Evolutionary conservation across 345 rosid genomes (phyloP).

Genomic region (Acer negundo): DNA sequence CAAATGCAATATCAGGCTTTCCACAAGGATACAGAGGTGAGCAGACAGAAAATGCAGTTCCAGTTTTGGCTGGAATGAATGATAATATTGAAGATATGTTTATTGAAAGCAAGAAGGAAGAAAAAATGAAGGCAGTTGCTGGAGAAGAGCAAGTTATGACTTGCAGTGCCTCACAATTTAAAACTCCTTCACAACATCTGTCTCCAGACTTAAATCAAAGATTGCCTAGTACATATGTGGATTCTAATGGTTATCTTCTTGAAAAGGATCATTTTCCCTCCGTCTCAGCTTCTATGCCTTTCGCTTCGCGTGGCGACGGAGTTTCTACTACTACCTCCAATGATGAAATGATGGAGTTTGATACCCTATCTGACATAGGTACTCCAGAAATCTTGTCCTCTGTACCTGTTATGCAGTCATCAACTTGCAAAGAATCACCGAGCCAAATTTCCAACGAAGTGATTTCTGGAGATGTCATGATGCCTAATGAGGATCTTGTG

Average conservation of each 20-base stretch:
- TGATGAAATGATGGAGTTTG: conserved; percentile 41
- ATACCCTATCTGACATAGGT: conserved; percentile 37
- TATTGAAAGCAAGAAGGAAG: conserved; percentile 33
- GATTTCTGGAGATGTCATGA: conserved; percentile 32
- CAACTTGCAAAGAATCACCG: conserved; percentile 30
- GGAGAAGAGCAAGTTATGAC: conserved; percentile 32
- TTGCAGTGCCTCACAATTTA: conserved; percentile 25
- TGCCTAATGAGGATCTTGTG: conserved; percentile 32
- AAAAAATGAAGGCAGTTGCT: conserved; percentile 24
- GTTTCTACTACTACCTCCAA: conserved; percentile 36
- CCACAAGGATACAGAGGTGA: conserved; percentile 25
- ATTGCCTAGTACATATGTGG: conserved; percentile 28
- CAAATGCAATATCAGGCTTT: conserved; percentile 24
- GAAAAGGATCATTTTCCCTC: conserved; percentile 33
- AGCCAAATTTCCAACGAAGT: conserved; percentile 34
- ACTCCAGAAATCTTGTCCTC: conserved; percentile 40
- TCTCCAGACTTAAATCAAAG: conserved; percentile 26
- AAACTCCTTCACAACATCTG: conserved; percentile 32
- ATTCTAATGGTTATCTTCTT: conserved; percentile 24
- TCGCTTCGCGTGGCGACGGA: conserved; percentile 33
- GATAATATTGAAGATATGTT: conserved; percentile 29
- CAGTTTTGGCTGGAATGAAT: conserved; percentile 24
- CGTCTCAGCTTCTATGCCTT: conserved; percentile 28
- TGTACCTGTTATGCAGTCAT: conserved; percentile 16
- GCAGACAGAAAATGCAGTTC: conserved; percentile 30